Evolutionary conservation across 306 rosid genomes (phyloP).

Genomic region (Macrotyloma uniflorum): DNA sequence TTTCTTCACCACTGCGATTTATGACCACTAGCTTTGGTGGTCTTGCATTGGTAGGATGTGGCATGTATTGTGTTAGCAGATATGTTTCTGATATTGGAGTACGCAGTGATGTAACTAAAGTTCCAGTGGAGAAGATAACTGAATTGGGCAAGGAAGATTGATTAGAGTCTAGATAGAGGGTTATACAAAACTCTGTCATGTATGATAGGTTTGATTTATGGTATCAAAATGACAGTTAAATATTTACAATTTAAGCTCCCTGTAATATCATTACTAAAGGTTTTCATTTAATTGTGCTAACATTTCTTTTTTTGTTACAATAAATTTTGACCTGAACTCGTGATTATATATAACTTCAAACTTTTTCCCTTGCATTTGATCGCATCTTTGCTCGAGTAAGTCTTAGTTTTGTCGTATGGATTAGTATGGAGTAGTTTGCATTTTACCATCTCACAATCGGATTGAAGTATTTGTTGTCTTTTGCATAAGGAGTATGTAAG

Average conservation of each 20-base stretch:
- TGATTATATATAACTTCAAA: too few species aligned
- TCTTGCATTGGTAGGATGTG: constrained; percentile 46
- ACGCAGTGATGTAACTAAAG: constrained; percentile 57
- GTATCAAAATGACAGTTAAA: neutral
- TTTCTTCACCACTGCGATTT: constrained; percentile 46
- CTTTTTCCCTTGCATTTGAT: too few species aligned
- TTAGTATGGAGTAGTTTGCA: neutral
- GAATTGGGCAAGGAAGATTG: constrained; percentile 25
- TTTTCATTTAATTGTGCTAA: too few species aligned
- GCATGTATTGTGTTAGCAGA: constrained; percentile 54
- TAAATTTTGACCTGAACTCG: too few species aligned
- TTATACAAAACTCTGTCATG: neutral
- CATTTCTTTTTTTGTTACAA: too few species aligned
- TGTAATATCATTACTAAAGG: neutral
- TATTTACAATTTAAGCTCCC: neutral
- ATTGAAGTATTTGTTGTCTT: neutral
- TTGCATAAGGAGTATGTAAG: neutral
- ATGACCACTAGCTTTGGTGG: constrained; percentile 42
- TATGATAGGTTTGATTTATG: neutral
- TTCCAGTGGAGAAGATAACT: constrained; percentile 51
- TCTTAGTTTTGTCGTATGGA: neutral
- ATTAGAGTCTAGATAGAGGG: neutral
- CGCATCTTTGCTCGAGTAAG: neutral
- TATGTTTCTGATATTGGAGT: constrained; percentile 58
- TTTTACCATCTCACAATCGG: neutral